A percentile compares a stretch with the other conserved stretches of the same genome.
phyloP scores from a whole-genome alignment of 2,329 filamentous ascomycete species.

The Dothideomycetes sp. region DNA sequence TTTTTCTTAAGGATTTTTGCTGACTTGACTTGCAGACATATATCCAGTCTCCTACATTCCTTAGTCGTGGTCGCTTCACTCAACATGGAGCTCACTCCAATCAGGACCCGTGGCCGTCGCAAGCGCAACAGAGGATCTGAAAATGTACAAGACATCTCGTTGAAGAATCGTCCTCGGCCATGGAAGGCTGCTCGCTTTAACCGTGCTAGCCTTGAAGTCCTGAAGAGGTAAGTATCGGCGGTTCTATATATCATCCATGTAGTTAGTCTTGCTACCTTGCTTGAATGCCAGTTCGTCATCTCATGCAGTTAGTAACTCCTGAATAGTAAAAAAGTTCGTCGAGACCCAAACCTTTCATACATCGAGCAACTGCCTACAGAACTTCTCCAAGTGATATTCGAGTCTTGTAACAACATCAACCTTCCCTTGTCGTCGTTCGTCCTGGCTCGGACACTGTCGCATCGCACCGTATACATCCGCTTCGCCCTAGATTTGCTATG shows the following conservation, averaged over 20 bases:
- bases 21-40: slow-evolving; percentile 3
- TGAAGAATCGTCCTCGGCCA: slow-evolving; percentile 1
- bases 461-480: slow-evolving; percentile 21
- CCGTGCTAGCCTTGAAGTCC: slow-evolving; percentile 8
- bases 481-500: slow-evolving; percentile 21
- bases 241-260: neutral
- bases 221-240: slow-evolving; percentile 12
- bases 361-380: slow-evolving; percentile 28
- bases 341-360: slow-evolving; percentile 16
- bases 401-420: slow-evolving; percentile 23
- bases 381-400: slow-evolving; percentile 28
- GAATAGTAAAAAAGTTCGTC: slow-evolving; percentile 7
- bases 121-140: slow-evolving; percentile 5
- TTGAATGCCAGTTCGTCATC: slow-evolving; percentile 7
- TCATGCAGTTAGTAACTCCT: slow-evolving; percentile 13
- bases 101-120: slow-evolving; percentile 25
- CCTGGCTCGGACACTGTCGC: slow-evolving; percentile 23
- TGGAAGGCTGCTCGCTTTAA: slow-evolving; percentile 13
- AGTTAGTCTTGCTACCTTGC: slow-evolving; percentile 1
- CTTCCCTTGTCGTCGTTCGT: slow-evolving; percentile 23
- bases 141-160: neutral
- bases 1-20: neutral
- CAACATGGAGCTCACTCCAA: slow-evolving; percentile 22
- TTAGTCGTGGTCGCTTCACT: neutral
- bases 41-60: neutral